Evolutionary conservation across 1,284 basidiomycete genomes (phyloP).

Genomic region (Ustilago cynodontis): DNA sequence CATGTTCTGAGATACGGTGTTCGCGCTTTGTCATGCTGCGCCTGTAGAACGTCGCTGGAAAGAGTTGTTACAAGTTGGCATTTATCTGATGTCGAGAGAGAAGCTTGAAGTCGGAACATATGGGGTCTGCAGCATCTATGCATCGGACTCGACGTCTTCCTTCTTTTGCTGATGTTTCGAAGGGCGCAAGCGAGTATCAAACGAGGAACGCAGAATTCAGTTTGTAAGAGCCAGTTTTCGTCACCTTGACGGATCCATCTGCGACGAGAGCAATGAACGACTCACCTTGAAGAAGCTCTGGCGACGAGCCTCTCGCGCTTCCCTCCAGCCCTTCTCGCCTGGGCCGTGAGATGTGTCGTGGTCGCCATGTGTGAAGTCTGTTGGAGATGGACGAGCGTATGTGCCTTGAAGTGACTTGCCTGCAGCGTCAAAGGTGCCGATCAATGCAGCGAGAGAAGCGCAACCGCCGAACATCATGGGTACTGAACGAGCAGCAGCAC

Average conservation of each 20-base stretch:
- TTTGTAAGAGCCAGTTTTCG: not conserved
- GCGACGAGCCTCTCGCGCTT: constrained; percentile 71
- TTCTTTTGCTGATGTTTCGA: constrained; percentile 40
- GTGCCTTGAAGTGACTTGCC: constrained; percentile 72
- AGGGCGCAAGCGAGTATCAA: not conserved
- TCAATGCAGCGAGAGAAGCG: constrained; percentile 80
- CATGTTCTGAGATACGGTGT: not conserved
- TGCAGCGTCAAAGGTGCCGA: constrained; percentile 86
- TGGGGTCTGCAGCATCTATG: constrained; percentile 22
- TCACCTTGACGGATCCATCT: not conserved
- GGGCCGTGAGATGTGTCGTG: constrained; percentile 64
- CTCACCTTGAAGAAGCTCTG: constrained; percentile 73
- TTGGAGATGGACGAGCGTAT: constrained; percentile 45
- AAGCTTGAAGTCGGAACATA: constrained; percentile 2
- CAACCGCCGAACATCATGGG: constrained; percentile 86
- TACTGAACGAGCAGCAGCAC: constrained; percentile 85
- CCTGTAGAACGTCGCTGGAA: not conserved
- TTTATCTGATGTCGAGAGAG: constrained; percentile 8
- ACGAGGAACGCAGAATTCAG: not conserved
- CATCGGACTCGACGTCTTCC: constrained; percentile 53
- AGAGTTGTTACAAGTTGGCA: constrained; percentile 7
- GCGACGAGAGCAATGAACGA: not conserved
- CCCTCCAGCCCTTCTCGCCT: constrained; percentile 69
- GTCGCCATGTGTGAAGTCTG: constrained; percentile 36
- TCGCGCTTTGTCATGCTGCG: not conserved